These are phyloP conservation scores for Diplodia scrobiculata DNA, from an alignment of 2,329 filamentous ascomycete species.

Conservation along the genomic window DNA sequence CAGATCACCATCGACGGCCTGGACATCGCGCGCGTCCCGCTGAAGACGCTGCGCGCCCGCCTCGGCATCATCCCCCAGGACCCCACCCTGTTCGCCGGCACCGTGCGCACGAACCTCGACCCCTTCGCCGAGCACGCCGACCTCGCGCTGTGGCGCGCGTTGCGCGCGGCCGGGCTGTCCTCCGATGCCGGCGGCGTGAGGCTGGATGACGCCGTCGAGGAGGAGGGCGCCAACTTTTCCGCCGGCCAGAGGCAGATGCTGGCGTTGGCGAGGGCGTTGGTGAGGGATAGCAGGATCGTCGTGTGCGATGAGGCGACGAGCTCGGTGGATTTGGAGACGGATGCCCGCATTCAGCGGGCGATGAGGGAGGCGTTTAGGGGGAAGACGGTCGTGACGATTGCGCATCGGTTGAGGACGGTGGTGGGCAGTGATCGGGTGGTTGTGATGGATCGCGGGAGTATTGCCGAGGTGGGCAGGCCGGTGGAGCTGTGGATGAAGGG, in stretches of 20 bases:
- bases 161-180: constrained; percentile 50
- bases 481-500: constrained; percentile 66
- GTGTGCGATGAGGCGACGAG: constrained; percentile 96
- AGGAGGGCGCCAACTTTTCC: constrained; percentile 94
- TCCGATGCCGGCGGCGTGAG: constrained; percentile 66
- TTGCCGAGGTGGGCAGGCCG: constrained; percentile 83
- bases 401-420: constrained; percentile 88
- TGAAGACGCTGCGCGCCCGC: constrained; percentile 73
- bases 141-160: constrained; percentile 73
- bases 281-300: constrained; percentile 85
- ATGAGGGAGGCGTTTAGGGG: constrained; percentile 83
- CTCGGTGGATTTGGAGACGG: constrained; percentile 92
- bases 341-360: constrained; percentile 89
- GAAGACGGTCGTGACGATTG: constrained; percentile 88
- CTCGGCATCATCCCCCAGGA: constrained; percentile 84
- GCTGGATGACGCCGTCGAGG: constrained; percentile 82
- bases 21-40: constrained; percentile 69
- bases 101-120: constrained; percentile 76
- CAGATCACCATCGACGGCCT: constrained; percentile 54
- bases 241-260: constrained; percentile 93
- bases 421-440: constrained; percentile 93
- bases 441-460: constrained; percentile 88
- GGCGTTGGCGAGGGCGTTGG: constrained; percentile 87
- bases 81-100: constrained; percentile 79
- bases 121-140: constrained; percentile 79